These are phyloP conservation scores for Penicillium lagena DNA, from an alignment of 495 filamentous ascomycete species.

Conservation along the genomic window DNA sequence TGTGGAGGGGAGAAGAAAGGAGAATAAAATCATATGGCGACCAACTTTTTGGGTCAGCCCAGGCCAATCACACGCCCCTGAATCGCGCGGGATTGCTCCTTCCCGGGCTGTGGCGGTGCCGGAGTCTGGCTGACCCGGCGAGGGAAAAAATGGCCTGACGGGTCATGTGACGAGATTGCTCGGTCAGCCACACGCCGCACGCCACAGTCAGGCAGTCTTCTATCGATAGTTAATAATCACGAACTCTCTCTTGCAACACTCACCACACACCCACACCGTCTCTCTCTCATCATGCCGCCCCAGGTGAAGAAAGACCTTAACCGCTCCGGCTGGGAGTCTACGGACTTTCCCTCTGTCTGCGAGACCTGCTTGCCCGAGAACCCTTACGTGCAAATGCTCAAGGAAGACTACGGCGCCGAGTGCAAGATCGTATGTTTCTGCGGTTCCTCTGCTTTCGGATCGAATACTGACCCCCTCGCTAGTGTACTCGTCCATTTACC, in stretches of 20 bases:
- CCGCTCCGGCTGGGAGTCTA: conserved; percentile 91
- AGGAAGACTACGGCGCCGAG: conserved; percentile 83
- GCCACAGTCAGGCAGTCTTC: too few relatives aligned
- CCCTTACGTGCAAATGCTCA: conserved; percentile 97
- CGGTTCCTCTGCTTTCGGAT: not conserved
- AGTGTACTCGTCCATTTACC: conserved; percentile 92
- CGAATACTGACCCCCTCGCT: conserved; percentile 5
- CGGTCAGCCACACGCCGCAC: conserved; percentile 10
- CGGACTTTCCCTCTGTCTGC: conserved; percentile 63
- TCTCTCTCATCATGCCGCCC: conserved; percentile 34
- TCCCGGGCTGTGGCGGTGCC: conserved; percentile 16
- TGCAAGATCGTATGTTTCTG: conserved; percentile 43
- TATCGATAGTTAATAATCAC: conserved; percentile 7
- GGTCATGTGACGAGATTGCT: conserved; percentile 4
- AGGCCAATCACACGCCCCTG: conserved; percentile 16
- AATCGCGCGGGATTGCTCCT: conserved; percentile 7
- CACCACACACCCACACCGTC: too few relatives aligned
- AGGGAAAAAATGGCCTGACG: not conserved
- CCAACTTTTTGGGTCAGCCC: not conserved
- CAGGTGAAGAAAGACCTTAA: conserved; percentile 96
- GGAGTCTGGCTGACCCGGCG: conserved; percentile 9
- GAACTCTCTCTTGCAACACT: conserved; percentile 2
- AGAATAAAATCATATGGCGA: too few relatives aligned
- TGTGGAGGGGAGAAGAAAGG: conserved; percentile 2
- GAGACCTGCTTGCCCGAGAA: conserved; percentile 89